Evolutionary conservation across 352 stramenopile genomes (phyloP).

Genomic region (Phytophthora pini): DNA sequence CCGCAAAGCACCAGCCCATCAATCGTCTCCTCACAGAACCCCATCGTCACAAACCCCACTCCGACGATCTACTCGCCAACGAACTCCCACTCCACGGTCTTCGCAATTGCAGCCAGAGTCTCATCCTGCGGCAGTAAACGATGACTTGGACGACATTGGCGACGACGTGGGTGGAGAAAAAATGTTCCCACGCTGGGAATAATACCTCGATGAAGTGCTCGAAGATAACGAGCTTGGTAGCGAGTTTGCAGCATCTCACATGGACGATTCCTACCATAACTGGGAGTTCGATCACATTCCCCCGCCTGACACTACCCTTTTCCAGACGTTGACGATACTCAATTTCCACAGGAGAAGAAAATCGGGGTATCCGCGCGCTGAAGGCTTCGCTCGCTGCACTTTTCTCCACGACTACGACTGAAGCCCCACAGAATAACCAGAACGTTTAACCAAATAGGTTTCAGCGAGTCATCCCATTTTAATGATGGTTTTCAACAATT

Average conservation of each 20-base stretch:
- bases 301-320: background rate
- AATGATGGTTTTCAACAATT: no score
- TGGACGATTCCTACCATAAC: background rate
- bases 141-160: background rate
- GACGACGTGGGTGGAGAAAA: background rate
- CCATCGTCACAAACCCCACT: background rate
- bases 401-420: background rate
- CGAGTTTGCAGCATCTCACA: background rate
- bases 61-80: background rate
- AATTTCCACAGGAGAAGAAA: background rate
- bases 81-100: background rate
- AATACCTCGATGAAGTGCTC: slow-evolving; percentile 1
- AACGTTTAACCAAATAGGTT: no score
- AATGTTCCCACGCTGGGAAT: slow-evolving; percentile 2
- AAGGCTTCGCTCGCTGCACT: background rate
- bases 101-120: background rate
- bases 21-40: background rate
- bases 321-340: background rate
- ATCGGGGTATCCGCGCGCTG: background rate
- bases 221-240: slow-evolving; percentile 4
- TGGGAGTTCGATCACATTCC: slow-evolving; percentile 1
- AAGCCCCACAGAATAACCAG: no score
- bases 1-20: background rate
- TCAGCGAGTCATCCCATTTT: no score
- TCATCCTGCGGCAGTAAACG: background rate